Percentiles rank a stretch among this genome's conserved stretches.
Conservation (phyloP, 805 yeast genomes). For the Ogataea dorogensis region DNA sequence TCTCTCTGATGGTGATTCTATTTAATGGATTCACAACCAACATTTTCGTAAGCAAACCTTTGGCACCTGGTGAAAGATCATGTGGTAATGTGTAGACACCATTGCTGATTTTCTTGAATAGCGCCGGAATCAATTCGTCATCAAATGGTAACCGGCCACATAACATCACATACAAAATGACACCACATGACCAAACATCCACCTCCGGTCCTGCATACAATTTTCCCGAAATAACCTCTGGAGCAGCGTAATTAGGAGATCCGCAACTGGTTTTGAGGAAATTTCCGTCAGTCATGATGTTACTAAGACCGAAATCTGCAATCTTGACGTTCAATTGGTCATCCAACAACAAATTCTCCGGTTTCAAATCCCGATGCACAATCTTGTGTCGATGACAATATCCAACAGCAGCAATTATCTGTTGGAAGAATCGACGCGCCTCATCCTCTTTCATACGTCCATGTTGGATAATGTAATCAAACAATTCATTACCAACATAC, state of each 20-base stretch:
- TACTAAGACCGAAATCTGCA: conserved; percentile 93
- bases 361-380: conserved; percentile 95
- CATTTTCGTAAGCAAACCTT: conserved; percentile 80
- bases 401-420: conserved; percentile 93
- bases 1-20: conserved; percentile 88
- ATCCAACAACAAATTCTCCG: conserved; percentile 87
- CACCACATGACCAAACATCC: conserved; percentile 98
- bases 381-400: conserved; percentile 95
- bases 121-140: conserved; percentile 92
- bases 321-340: conserved; percentile 90
- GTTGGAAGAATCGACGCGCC: conserved; percentile 92
- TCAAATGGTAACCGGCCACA: conserved; percentile 96
- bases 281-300: conserved; percentile 97
- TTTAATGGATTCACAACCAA: conserved; percentile 91
- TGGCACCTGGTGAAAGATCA: conserved; percentile 82
- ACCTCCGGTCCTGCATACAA: conserved; percentile 97
- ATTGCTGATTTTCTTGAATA: conserved; percentile 86
- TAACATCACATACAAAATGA: conserved; percentile 89
- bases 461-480: conserved; percentile 91
- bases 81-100: conserved; percentile 92
- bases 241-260: conserved; percentile 96
- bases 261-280: conserved; percentile 94
- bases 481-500: conserved; percentile 93
- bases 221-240: conserved; percentile 93
- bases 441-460: conserved; percentile 91